phyloP scores from a whole-genome alignment of 1,284 basidiomycete species.

The Rhodofomes roseus region DNA sequence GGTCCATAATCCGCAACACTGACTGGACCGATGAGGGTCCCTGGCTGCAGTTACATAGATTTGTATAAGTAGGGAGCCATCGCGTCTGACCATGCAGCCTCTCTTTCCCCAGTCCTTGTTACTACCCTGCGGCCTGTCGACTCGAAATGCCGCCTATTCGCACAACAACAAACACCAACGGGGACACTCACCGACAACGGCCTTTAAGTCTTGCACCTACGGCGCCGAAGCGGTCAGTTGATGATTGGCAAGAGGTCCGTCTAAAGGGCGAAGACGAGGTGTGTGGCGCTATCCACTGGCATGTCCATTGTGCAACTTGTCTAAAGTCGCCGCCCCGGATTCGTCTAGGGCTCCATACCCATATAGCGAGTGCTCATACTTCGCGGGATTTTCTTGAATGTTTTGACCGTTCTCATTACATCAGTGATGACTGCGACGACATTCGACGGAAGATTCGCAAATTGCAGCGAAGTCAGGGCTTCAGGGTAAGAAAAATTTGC shows the following conservation, averaged over 20 bases:
- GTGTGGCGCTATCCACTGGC: neutral
- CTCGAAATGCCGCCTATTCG: neutral
- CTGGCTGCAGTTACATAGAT: neutral
- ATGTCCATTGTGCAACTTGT: neutral
- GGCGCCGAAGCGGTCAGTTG: neutral
- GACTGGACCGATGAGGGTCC: neutral
- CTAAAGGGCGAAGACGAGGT: neutral
- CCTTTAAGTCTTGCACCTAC: neutral
- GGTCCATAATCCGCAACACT: neutral
- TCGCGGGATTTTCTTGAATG: neutral
- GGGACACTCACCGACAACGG: neutral
- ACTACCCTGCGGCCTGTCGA: neutral
- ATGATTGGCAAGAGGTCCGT: constrained; percentile 1
- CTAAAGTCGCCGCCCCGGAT: neutral
- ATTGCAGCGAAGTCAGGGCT: neutral
- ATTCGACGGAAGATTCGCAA: constrained; percentile 1
- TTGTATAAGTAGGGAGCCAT: neutral
- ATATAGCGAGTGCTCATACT: neutral
- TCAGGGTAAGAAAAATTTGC: neutral
- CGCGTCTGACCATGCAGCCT: neutral
- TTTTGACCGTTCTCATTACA: neutral
- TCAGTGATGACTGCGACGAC: constrained; percentile 2
- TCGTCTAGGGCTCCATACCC: neutral
- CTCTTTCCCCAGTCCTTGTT: neutral
- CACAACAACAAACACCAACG: neutral